A percentile compares a stretch with the other conserved stretches of the same genome.
Conservation (phyloP, 2,329 filamentous ascomycete species). For the Ophiostoma quercus region DNA sequence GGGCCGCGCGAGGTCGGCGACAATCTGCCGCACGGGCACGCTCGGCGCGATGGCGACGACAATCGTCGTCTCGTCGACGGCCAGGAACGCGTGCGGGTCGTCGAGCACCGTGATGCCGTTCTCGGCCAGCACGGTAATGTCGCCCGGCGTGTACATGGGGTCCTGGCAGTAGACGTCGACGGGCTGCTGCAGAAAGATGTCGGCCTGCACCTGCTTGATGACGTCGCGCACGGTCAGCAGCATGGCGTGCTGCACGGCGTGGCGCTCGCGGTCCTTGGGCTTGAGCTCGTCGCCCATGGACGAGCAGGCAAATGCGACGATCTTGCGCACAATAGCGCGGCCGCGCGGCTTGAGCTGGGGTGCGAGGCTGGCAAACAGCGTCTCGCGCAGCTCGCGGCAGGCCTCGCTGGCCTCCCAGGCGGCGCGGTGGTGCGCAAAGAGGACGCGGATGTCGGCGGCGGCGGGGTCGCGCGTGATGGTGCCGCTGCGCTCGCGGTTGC, state of each 20-base stretch:
- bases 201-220: constrained; percentile 21
- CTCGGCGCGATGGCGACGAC: constrained; percentile 32
- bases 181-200: constrained; percentile 11
- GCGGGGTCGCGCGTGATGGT: constrained; percentile 6
- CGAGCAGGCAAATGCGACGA: constrained; percentile 27
- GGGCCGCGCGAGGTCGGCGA: constrained; percentile 35
- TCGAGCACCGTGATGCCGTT: constrained; percentile 31
- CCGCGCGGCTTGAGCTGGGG: constrained; percentile 19
- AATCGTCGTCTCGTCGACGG: constrained; percentile 32
- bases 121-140: constrained; percentile 28
- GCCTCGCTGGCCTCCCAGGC: constrained; percentile 25
- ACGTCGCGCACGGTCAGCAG: constrained; percentile 27
- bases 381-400: constrained; percentile 24
- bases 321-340: constrained; percentile 18
- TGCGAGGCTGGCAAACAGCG: constrained; percentile 20
- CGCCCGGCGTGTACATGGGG: constrained; percentile 29
- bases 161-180: constrained; percentile 29
- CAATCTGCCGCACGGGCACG: constrained; percentile 34
- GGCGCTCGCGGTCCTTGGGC: constrained; percentile 15
- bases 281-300: constrained; percentile 22
- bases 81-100: constrained; percentile 34
- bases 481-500: neutral
- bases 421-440: constrained; percentile 15
- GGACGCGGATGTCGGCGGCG: constrained; percentile 16
- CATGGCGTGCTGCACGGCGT: constrained; percentile 27